Evolutionary conservation across 192 early-diverging fungal genomes (phyloP).

Genomic region (Coemansia umbellata): DNA sequence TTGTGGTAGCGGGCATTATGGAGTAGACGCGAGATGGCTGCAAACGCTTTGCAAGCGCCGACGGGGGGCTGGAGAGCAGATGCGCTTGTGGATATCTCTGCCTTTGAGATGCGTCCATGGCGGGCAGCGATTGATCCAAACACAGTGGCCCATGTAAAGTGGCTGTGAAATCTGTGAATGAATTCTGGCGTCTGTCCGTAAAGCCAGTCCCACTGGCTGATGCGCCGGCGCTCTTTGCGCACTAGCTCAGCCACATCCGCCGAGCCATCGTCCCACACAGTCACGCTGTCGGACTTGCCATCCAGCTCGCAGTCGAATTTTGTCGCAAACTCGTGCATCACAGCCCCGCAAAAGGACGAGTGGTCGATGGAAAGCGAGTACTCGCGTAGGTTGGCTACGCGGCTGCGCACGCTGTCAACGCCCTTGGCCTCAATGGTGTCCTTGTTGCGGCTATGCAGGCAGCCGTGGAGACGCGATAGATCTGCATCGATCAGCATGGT

Average conservation of each 20-base stretch:
- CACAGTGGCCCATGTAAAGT: constrained; percentile 29
- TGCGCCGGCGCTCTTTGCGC: constrained; percentile 34
- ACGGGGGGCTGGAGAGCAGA: constrained; percentile 16
- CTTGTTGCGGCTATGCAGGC: constrained; percentile 49
- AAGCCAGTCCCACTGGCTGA: constrained; percentile 83
- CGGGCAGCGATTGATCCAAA: constrained; percentile 14
- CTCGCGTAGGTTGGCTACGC: constrained; percentile 77
- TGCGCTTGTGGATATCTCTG: background rate
- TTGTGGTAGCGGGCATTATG: constrained; percentile 23
- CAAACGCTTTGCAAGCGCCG: constrained; percentile 10
- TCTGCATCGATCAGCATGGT: constrained; percentile 97
- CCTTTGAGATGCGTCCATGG: constrained; percentile 27
- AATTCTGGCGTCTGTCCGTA: constrained; percentile 92
- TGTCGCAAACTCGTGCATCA: constrained; percentile 65
- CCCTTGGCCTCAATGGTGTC: constrained; percentile 75
- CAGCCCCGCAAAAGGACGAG: constrained; percentile 72
- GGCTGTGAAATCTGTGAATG: constrained; percentile 46
- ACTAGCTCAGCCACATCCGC: constrained; percentile 10
- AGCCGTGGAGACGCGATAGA: constrained; percentile 54
- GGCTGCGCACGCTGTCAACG: constrained; percentile 85
- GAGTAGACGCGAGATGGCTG: constrained; percentile 11
- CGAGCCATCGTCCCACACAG: constrained; percentile 9
- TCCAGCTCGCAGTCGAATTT: constrained; percentile 47
- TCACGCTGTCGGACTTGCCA: background rate
- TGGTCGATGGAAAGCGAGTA: constrained; percentile 83